These are phyloP conservation scores for Populus tremula DNA, from an alignment of 345 rosid genomes.

Conservation along the genomic window DNA sequence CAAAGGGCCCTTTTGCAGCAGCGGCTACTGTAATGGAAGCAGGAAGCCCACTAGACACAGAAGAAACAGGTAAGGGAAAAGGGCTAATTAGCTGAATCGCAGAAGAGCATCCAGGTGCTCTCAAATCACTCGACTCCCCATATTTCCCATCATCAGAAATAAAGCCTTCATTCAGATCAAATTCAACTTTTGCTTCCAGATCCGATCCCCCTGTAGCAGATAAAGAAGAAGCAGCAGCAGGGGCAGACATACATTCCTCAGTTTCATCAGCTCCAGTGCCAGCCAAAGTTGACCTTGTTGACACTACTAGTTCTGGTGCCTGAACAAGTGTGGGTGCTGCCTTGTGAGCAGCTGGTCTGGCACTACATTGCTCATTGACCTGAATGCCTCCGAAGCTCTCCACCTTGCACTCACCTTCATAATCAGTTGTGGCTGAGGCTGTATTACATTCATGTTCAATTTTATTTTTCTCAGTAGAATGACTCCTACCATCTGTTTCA, in stretches of 20 bases:
- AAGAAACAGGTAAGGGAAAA: constrained; percentile 44
- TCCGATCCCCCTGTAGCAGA: constrained; percentile 36
- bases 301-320: constrained; percentile 30
- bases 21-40: constrained; percentile 78
- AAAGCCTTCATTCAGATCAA: constrained; percentile 87
- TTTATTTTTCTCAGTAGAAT: constrained; percentile 25
- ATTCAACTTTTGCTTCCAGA: constrained; percentile 59
- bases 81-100: constrained; percentile 39
- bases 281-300: constrained; percentile 33
- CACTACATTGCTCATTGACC: constrained; percentile 18
- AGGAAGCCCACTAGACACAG: constrained; percentile 46
- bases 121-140: constrained; percentile 39
- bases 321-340: constrained; percentile 17
- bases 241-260: constrained; percentile 39
- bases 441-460: constrained; percentile 24
- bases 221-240: constrained; percentile 25
- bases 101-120: constrained; percentile 35
- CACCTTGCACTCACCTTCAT: constrained; percentile 35
- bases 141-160: constrained; percentile 51
- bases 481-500: constrained; percentile 19
- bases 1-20: constrained; percentile 85
- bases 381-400: constrained; percentile 27
- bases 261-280: constrained; percentile 43
- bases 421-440: constrained; percentile 24
- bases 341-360: constrained; percentile 16